These are phyloP conservation scores for Botrytis fabae DNA, from an alignment of 2,329 filamentous ascomycete species.

Conservation along the genomic window DNA sequence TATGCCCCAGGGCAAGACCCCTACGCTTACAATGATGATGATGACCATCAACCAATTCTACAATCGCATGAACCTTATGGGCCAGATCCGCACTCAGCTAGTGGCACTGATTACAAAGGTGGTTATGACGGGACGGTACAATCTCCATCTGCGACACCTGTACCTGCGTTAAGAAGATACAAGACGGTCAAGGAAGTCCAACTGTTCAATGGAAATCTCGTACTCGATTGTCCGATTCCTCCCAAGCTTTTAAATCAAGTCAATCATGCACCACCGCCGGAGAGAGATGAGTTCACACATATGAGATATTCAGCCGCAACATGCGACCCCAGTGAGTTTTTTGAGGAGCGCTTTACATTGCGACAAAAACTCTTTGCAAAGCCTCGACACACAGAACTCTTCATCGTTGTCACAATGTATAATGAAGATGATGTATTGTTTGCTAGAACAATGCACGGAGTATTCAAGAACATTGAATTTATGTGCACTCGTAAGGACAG, in stretches of 20 bases:
- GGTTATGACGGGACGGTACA: constrained; percentile 45
- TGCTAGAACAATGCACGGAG: constrained; percentile 95
- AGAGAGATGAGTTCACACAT: constrained; percentile 86
- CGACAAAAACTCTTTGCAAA: constrained; percentile 86
- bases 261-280: constrained; percentile 51
- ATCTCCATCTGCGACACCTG: constrained; percentile 53
- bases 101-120: constrained; percentile 44
- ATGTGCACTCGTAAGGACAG: constrained; percentile 93
- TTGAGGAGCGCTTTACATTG: constrained; percentile 83
- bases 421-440: constrained; percentile 98
- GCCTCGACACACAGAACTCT: constrained; percentile 85
- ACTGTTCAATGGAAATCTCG: constrained; percentile 92
- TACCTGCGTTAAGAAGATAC: constrained; percentile 75
- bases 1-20: constrained; percentile 31
- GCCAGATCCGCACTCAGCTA: constrained; percentile 54
- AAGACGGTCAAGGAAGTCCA: constrained; percentile 99
- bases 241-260: constrained; percentile 71
- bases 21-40: constrained; percentile 55
- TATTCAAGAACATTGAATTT: constrained; percentile 97
- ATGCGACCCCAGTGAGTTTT: constrained; percentile 93
- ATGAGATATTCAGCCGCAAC: constrained; percentile 95
- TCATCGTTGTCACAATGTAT: constrained; percentile 98
- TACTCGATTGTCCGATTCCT: constrained; percentile 93
- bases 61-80: constrained; percentile 54
- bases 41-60: constrained; percentile 77